Evolutionary conservation across 129 eudicot genomes (phyloP).

Genomic region (Smallanthus sonchifolius): DNA sequence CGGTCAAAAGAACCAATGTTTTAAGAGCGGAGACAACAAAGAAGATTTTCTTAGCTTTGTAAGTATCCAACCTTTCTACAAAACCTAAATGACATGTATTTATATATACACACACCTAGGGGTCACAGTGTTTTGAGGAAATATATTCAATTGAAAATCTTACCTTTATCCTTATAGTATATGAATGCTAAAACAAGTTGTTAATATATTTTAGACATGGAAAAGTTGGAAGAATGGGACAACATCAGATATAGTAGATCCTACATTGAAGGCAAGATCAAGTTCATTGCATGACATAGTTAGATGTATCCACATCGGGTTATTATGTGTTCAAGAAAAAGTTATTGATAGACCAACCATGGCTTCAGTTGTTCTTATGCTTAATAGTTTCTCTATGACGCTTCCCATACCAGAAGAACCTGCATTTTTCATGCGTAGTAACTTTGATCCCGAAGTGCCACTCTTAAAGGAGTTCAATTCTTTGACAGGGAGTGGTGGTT

Average conservation of each 20-base stretch:
- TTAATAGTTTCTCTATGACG: background rate
- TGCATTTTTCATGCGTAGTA: background rate
- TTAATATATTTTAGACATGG: background rate
- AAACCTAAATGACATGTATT: too few species aligned
- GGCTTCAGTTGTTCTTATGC: background rate
- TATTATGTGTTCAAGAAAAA: background rate
- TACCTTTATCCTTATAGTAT: too few species aligned
- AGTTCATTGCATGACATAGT: background rate
- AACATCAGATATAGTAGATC: background rate
- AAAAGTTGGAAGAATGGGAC: background rate
- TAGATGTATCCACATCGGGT: background rate
- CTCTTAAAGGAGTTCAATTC: too few species aligned
- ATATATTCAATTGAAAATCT: too few species aligned
- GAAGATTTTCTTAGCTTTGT: background rate
- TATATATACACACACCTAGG: too few species aligned
- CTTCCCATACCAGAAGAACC: background rate
- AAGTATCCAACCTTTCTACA: background rate
- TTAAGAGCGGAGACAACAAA: background rate
- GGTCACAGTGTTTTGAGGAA: too few species aligned
- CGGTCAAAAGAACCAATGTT: background rate
- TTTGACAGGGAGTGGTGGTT: background rate
- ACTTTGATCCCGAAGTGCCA: background rate
- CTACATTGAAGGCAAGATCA: background rate
- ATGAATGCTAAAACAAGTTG: background rate
- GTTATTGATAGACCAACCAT: background rate